Evolutionary conservation across 345 rosid species (phyloP).

Genomic region (Brassica juncea): DNA sequence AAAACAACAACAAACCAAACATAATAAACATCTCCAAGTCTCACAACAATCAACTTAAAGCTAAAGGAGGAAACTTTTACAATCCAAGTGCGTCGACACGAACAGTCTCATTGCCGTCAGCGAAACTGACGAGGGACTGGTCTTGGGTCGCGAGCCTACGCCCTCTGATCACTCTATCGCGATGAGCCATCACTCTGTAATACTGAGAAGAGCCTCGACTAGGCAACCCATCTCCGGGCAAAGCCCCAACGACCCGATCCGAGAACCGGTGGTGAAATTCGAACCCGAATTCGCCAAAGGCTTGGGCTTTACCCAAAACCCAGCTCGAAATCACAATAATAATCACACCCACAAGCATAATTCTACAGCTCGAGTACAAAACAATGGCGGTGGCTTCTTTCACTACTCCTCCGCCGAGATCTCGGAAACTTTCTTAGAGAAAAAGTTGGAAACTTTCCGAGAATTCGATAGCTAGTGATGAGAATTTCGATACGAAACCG

Average conservation of each 20-base stretch:
- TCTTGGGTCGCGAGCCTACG: slow-evolving; percentile 57
- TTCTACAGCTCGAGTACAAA: slow-evolving; percentile 30
- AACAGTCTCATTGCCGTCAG: slow-evolving; percentile 66
- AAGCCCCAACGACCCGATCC: slow-evolving; percentile 67
- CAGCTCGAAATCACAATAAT: slow-evolving; percentile 16
- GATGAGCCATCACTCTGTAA: slow-evolving; percentile 68
- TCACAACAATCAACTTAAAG: neutral
- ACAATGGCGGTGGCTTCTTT: slow-evolving; percentile 22
- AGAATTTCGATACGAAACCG: neutral
- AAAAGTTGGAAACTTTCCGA: neutral
- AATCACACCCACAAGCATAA: slow-evolving; percentile 18
- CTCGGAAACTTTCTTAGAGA: slow-evolving; percentile 28
- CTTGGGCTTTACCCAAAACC: slow-evolving; percentile 27
- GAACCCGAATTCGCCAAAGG: slow-evolving; percentile 63
- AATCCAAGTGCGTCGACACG: slow-evolving; percentile 61
- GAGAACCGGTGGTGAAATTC: slow-evolving; percentile 81
- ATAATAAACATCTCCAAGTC: neutral
- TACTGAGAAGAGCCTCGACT: slow-evolving; percentile 61
- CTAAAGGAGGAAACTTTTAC: slow-evolving; percentile 48
- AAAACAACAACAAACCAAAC: neutral
- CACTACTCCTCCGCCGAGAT: slow-evolving; percentile 31
- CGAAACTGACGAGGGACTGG: slow-evolving; percentile 67
- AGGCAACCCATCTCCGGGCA: slow-evolving; percentile 64
- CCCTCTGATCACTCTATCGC: slow-evolving; percentile 69
- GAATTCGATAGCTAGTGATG: neutral